Base-by-base conservation (phyloP, 2,329 filamentous ascomycete genomes). In the Colletotrichum destructivum region DNA sequence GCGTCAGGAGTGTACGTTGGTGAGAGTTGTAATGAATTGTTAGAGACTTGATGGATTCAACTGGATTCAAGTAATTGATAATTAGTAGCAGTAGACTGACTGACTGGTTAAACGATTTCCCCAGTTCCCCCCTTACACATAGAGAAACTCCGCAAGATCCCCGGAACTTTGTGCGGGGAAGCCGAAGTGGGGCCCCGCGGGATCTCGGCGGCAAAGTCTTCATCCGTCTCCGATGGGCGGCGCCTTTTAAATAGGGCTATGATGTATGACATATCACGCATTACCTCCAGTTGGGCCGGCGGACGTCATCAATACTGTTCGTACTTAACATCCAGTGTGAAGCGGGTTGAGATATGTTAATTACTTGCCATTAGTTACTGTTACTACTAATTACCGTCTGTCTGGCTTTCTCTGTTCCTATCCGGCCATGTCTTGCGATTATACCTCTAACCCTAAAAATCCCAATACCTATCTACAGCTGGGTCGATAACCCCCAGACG, bases 91-190 rank as follows among this genome's bases (percentile, higher is more conserved):
- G 31, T 35, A 35, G 31, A 2, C 31, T 26, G 2, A 13, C 35
- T 62, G 60, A n/a, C n/a, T n/a, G n/a, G 60, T 38, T 62, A 62
- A 62, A 62, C 35, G 18, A 40, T 62, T 52, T 62, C 60, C 60
- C 60, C 35, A 3, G n/a, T 23, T 52, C 16, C 46, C 60, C 47
- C 46, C n/a, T n/a, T 12, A 51, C 16, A n/a, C 31, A 35, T 35
- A 9, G 31, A 35, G 31, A 12, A n/a, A 26, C 60, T 51, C 60
- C 60, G 35, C 60, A 40, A 18, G 31, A 47, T 23, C 26, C 46
- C 13, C 31, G 15, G 2, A 46, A 7, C 35, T 52, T 40, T 31
- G 60, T 52, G 60, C 47, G 60, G 60, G 60, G 60, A 52, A 62
- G 31, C 35, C 16, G 46, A 52, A 42, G 60, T 21, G 35, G 21